These are phyloP conservation scores for Ceratopteris richardii DNA, from an alignment of 75 land plant species.

Conservation along the genomic window DNA sequence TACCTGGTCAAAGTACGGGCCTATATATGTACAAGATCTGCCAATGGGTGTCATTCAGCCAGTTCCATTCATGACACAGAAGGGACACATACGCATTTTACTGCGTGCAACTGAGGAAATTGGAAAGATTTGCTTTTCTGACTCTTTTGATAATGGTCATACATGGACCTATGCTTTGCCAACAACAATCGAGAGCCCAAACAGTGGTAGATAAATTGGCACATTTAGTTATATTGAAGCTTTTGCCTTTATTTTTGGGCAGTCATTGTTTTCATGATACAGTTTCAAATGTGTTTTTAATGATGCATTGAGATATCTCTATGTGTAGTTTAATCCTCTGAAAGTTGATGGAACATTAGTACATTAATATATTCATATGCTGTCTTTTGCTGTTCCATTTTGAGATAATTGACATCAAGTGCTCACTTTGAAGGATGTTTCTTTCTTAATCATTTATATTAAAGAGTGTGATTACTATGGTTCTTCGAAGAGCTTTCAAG, in stretches of 20 bases:
- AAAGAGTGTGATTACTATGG: no score
- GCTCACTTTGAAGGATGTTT: no score
- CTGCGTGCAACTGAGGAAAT: constrained; percentile 20
- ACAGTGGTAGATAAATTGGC: constrained; percentile 20
- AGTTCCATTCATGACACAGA: constrained; percentile 26
- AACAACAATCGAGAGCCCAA: constrained; percentile 35
- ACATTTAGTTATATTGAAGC: background rate
- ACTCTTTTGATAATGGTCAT: constrained; percentile 24
- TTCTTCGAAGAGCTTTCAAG: no score
- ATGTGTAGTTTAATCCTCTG: no score
- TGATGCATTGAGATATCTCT: no score
- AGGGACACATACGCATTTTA: constrained; percentile 19
- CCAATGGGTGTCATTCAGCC: constrained; percentile 43
- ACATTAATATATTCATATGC: no score
- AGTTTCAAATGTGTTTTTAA: background rate
- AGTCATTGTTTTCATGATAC: background rate
- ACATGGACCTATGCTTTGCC: constrained; percentile 34
- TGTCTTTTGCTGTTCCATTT: no score
- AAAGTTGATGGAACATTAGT: no score
- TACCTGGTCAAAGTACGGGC: constrained; percentile 38
- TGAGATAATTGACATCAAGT: no score
- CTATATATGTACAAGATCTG: constrained; percentile 19
- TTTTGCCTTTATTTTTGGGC: background rate
- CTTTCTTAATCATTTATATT: no score
- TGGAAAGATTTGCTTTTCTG: constrained; percentile 36